Conservation (phyloP, 352 stramenopile genomes). For the Phytophthora colocasiae region DNA sequence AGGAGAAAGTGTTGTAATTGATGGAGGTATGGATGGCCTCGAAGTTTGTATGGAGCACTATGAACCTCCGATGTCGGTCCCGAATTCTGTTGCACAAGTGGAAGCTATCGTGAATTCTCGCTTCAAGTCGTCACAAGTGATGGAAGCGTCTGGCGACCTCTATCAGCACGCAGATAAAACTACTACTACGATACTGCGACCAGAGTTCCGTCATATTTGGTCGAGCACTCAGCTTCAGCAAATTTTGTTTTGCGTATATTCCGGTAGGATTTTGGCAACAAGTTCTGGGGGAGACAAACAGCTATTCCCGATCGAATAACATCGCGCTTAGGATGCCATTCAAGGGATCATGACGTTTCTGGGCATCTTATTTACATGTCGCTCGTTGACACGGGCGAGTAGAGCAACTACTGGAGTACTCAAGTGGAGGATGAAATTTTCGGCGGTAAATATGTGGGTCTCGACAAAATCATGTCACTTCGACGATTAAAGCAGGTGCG, state of each 20-base stretch:
- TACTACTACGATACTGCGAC: slow-evolving; percentile 12
- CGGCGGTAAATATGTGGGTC: background rate
- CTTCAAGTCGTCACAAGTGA: slow-evolving; percentile 3
- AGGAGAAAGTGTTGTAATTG: background rate
- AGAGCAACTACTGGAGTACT: slow-evolving; percentile 39
- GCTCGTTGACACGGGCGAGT: slow-evolving; percentile 40
- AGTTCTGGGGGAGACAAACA: slow-evolving; percentile 27
- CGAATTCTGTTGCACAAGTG: background rate
- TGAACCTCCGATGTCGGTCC: slow-evolving; percentile 3
- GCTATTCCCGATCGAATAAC: slow-evolving; percentile 4
- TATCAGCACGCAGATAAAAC: slow-evolving; percentile 14
- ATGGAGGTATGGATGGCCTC: background rate
- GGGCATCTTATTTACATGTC: slow-evolving; percentile 7
- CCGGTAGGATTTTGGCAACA: slow-evolving; percentile 37
- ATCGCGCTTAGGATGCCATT: background rate
- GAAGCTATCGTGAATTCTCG: slow-evolving; percentile 12
- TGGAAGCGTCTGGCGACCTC: slow-evolving; percentile 1
- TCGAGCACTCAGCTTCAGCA: slow-evolving; percentile 20
- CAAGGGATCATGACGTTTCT: slow-evolving; percentile 18
- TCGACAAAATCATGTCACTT: slow-evolving; percentile 34
- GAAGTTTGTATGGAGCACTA: slow-evolving; percentile 3
- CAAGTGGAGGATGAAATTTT: slow-evolving; percentile 32
- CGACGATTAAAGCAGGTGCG: slow-evolving; percentile 2
- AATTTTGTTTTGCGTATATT: slow-evolving; percentile 31
- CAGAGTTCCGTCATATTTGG: slow-evolving; percentile 19